phyloP scores from a whole-genome alignment of 2,329 filamentous ascomycete genomes.

The Grosmannia huntii region DNA sequence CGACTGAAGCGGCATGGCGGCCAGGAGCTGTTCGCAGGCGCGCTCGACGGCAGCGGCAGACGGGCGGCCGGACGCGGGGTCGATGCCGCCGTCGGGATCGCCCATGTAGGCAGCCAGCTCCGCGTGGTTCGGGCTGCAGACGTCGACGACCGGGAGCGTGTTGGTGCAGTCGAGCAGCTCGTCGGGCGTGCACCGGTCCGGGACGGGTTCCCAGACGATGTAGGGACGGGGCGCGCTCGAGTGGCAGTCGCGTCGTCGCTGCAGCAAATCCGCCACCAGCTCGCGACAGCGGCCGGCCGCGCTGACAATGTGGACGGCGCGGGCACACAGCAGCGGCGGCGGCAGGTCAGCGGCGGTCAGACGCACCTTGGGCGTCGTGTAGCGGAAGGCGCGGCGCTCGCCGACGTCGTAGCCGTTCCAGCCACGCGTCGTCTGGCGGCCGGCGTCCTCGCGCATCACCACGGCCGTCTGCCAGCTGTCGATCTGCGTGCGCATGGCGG shows the following conservation, averaged over 20 bases:
- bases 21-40: slow-evolving; percentile 48
- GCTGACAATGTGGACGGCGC: slow-evolving; percentile 81
- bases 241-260: no score
- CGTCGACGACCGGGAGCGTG: slow-evolving; percentile 45
- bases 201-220: slow-evolving; percentile 93
- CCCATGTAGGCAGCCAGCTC: slow-evolving; percentile 85
- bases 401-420: slow-evolving; percentile 75
- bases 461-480: slow-evolving; percentile 64
- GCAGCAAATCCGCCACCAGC: slow-evolving; percentile 62
- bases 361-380: slow-evolving; percentile 74
- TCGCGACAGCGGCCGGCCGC: slow-evolving; percentile 64
- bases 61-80: slow-evolving; percentile 41
- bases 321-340: slow-evolving; percentile 52
- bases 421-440: slow-evolving; percentile 69
- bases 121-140: slow-evolving; percentile 69
- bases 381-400: slow-evolving; percentile 61
- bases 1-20: slow-evolving; percentile 49
- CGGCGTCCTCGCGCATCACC: slow-evolving; percentile 50
- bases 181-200: slow-evolving; percentile 68
- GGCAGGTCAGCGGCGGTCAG: slow-evolving; percentile 62
- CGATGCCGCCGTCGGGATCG: slow-evolving; percentile 37
- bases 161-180: slow-evolving; percentile 53
- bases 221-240: no score
- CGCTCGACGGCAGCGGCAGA: slow-evolving; percentile 40
- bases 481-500: slow-evolving; percentile 49